Conservation (phyloP, 345 rosid species). For the Citrus inodora region DNA sequence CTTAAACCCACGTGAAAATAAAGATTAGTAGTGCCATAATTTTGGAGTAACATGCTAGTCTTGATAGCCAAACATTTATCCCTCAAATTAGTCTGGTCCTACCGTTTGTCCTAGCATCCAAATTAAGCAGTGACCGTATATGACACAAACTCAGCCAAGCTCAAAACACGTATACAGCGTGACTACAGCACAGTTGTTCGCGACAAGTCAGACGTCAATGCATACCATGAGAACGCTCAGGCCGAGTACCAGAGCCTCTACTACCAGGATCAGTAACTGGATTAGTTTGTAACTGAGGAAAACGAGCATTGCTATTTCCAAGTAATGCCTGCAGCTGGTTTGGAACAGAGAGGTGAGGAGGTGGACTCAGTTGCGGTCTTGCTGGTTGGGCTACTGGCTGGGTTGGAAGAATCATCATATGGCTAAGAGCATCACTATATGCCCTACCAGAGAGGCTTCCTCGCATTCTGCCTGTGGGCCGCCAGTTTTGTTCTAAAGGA, state of each 20-base stretch:
- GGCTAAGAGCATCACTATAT: constrained; percentile 42
- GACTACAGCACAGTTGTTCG: too few relatives aligned
- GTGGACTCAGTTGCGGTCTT: constrained; percentile 5
- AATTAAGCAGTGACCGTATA: not conserved
- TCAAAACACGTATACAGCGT: constrained; percentile 1
- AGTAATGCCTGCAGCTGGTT: constrained; percentile 27
- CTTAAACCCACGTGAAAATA: too few relatives aligned
- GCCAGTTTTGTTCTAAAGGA: constrained; percentile 53
- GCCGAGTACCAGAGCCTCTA: not conserved
- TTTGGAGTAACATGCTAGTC: too few relatives aligned
- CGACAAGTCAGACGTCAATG: not conserved
- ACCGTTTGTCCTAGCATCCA: too few relatives aligned
- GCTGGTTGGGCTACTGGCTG: constrained; percentile 34
- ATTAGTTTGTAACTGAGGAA: constrained; percentile 20
- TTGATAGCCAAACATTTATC: too few relatives aligned
- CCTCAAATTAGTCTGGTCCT: too few relatives aligned
- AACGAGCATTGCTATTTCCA: constrained; percentile 15
- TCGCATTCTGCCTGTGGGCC: constrained; percentile 73
- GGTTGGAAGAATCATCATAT: constrained; percentile 64
- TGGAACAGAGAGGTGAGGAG: constrained; percentile 22
- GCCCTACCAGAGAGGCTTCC: constrained; percentile 64
- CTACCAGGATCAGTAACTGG: constrained; percentile 8
- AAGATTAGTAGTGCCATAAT: too few relatives aligned
- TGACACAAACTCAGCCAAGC: not conserved
- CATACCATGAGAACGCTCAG: constrained; percentile 5